Base-by-base conservation (phyloP, 2,329 filamentous ascomycete genomes). In the Arthrobotrys megalospora region DNA sequence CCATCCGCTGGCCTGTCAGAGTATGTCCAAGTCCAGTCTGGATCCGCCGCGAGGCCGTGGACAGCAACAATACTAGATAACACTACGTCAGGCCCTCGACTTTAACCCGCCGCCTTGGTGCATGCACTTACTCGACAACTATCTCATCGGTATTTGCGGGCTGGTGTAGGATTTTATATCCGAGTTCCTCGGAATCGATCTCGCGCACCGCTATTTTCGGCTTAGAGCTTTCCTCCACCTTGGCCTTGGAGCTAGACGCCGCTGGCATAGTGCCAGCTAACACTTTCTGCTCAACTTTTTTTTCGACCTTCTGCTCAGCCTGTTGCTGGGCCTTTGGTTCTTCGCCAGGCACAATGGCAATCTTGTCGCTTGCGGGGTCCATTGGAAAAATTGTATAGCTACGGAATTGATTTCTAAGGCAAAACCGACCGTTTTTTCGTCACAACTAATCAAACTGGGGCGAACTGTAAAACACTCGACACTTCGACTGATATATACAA, bases 61-160 rank as follows among this genome's bases (percentile, higher is more conserved):
- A 83, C 81, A 12, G 82, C 82, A 14, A 83, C 67, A 48, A 84
- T 81, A 52, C 82, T 84, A 50, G 11, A 19, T n/a, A 16, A 62
- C n/a, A 16, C 12, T 24, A 19, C 38, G 16, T 73, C 16, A 69
- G 48, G 47, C 11, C 32, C 7, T 58, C 41, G 28, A 50, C 41
- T 10, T 10, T 41, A 41, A 38, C 47, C 16, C 2, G 32, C 11
- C 14, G 24, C 19, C n/a, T 34, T 8, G 36, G 8, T 6, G 24
- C 12, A n/a, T n/a, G 12, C 5, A 60, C 65, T 45, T 69, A 58
- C 65, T 69, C 65, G 12, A 45, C 32, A 3, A 5, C 28, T 50
- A 38, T 52, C n/a, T 65, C 62, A 65, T 65, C 62, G 14, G 6
- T 21, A 19, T 50, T 50, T 4, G 10, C 12, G 36, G 24, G 43